Evolutionary conservation across 2,329 filamentous ascomycete species (phyloP).

Genomic region (Hyphodiscus sp.): DNA sequence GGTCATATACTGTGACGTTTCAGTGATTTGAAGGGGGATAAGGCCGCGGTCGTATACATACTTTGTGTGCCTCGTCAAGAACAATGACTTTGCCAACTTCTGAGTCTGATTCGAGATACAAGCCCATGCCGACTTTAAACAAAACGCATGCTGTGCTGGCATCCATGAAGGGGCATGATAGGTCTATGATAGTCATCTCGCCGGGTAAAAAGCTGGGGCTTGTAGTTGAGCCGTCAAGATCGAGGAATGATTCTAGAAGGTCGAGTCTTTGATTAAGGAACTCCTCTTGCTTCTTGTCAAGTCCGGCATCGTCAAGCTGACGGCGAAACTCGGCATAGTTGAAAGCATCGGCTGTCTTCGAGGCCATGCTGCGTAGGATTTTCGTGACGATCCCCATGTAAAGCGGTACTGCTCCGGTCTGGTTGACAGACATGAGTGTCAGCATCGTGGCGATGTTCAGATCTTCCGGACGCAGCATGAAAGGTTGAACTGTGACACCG

Average conservation of each 20-base stretch:
- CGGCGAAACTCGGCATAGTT: constrained; percentile 38
- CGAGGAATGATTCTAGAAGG: constrained; percentile 57
- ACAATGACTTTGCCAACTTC: constrained; percentile 55
- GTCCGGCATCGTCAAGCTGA: constrained; percentile 30
- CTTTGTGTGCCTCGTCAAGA: constrained; percentile 73
- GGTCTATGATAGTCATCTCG: constrained; percentile 59
- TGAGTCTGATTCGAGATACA: constrained; percentile 53
- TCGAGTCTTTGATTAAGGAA: constrained; percentile 54
- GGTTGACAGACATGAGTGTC: constrained; percentile 44
- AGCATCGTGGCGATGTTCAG: constrained; percentile 47
- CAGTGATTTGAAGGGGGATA: neutral
- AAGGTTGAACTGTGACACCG: constrained; percentile 36
- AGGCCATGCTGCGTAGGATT: constrained; percentile 44
- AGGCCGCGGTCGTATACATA: constrained; percentile 19
- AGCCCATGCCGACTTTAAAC: constrained; percentile 63
- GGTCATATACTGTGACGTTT: constrained; percentile 47
- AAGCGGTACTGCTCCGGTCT: constrained; percentile 36
- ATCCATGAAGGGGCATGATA: constrained; percentile 67
- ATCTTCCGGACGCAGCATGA: constrained; percentile 40
- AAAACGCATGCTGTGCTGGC: constrained; percentile 60
- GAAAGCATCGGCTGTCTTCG: constrained; percentile 32
- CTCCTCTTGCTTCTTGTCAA: constrained; percentile 42
- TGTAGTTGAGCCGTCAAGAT: neutral
- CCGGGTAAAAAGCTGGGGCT: constrained; percentile 33
- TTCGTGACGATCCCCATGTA: constrained; percentile 43